These are phyloP conservation scores for Rutstroemia sp. DNA, from an alignment of 2,329 filamentous ascomycete genomes.

Conservation along the genomic window DNA sequence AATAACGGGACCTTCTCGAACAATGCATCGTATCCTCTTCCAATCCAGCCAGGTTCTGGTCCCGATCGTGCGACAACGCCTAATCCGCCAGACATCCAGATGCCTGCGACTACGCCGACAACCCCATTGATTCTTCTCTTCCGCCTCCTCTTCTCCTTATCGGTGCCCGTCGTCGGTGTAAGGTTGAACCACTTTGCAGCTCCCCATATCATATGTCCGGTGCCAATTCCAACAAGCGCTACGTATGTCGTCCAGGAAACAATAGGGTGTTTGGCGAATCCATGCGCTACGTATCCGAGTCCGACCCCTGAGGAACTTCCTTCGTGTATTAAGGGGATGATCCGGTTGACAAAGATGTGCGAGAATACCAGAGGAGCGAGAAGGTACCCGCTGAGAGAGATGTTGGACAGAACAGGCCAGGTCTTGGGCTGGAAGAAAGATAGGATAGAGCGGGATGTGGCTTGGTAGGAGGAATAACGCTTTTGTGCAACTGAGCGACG, in stretches of 20 bases:
- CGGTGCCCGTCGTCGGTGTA: slow-evolving; percentile 46
- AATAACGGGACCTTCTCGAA: slow-evolving; percentile 54
- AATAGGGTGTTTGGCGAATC: slow-evolving; percentile 64
- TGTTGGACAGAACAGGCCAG: slow-evolving; percentile 65
- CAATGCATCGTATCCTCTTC: slow-evolving; percentile 69
- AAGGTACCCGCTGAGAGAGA: slow-evolving; percentile 65
- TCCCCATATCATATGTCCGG: slow-evolving; percentile 78
- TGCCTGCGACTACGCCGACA: slow-evolving; percentile 45
- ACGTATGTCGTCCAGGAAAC: slow-evolving; percentile 63
- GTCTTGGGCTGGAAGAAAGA: slow-evolving; percentile 58
- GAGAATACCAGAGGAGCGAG: slow-evolving; percentile 57
- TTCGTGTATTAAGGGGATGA: slow-evolving; percentile 67
- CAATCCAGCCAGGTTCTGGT: slow-evolving; percentile 67
- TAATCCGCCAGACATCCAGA: slow-evolving; percentile 80
- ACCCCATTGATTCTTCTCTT: slow-evolving; percentile 67
- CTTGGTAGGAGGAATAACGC: slow-evolving; percentile 65
- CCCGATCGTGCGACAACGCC: slow-evolving; percentile 71
- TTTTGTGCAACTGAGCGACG: slow-evolving; percentile 64
- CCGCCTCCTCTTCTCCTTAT: slow-evolving; percentile 51
- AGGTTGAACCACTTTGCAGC: slow-evolving; percentile 73
- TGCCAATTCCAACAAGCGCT: slow-evolving; percentile 58
- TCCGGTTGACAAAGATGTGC: slow-evolving; percentile 70
- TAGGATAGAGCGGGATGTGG: slow-evolving; percentile 64
- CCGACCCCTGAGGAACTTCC: slow-evolving; percentile 84
- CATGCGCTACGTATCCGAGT: slow-evolving; percentile 76